Conservation (phyloP, 345 rosid species). For the Microthlaspi erraticum region DNA sequence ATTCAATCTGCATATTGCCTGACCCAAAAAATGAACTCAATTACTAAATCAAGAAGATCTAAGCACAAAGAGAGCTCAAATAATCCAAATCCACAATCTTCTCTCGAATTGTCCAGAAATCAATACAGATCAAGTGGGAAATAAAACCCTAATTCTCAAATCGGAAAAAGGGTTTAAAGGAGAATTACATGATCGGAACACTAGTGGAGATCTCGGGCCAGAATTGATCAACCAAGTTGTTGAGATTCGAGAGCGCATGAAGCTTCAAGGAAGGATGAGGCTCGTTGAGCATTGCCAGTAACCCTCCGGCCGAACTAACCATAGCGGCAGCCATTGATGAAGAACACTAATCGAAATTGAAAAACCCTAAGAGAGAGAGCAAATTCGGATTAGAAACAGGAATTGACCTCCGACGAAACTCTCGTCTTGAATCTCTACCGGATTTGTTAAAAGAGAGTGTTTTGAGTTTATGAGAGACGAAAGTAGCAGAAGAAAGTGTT, state of each 20-base stretch:
- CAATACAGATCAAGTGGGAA: slow-evolving; percentile 36
- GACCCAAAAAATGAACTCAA: slow-evolving; percentile 3
- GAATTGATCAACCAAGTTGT: slow-evolving; percentile 81
- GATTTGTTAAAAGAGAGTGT: slow-evolving; percentile 25
- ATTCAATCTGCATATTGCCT: slow-evolving; percentile 10
- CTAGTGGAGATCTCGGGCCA: slow-evolving; percentile 99
- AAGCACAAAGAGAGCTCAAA: slow-evolving; percentile 8
- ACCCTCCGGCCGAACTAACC: slow-evolving; percentile 95
- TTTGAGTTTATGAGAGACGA: slow-evolving; percentile 14
- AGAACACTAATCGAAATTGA: slow-evolving; percentile 3
- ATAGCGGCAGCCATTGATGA: slow-evolving; percentile 58
- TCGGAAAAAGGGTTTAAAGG: neutral
- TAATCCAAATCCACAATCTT: slow-evolving; percentile 18
- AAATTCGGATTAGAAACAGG: slow-evolving; percentile 18
- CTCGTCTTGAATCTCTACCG: slow-evolving; percentile 15
- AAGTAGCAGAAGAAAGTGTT: slow-evolving; percentile 10
- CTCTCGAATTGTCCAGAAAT: neutral
- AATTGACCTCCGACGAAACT: slow-evolving; percentile 12
- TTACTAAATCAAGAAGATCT: slow-evolving; percentile 27
- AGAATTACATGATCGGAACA: slow-evolving; percentile 83
- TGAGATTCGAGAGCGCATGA: slow-evolving; percentile 90
- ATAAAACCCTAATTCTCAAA: slow-evolving; percentile 44
- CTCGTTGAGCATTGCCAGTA: slow-evolving; percentile 97
- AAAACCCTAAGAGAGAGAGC: slow-evolving; percentile 21
- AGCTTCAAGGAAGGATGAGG: slow-evolving; percentile 76